Evolutionary conservation across 495 filamentous ascomycete species (phyloP).

Genomic region (Lophiostoma macrostomum): DNA sequence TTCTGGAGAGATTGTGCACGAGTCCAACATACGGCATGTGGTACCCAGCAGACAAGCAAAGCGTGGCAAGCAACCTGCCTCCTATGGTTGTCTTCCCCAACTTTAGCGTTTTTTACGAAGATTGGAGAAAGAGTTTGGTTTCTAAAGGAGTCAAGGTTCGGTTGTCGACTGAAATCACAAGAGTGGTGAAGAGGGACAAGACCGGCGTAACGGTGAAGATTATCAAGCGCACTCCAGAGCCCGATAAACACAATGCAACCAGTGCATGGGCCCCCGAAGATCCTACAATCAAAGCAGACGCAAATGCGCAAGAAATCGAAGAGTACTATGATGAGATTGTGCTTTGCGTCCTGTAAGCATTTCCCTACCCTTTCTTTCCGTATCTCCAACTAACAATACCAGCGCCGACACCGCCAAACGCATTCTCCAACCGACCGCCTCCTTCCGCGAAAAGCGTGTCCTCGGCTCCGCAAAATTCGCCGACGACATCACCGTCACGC

Average conservation of each 20-base stretch:
- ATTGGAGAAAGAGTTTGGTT: slow-evolving; percentile 62
- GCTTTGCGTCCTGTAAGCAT: slow-evolving; percentile 60
- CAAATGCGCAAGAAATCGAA: slow-evolving; percentile 41
- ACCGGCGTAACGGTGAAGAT: slow-evolving; percentile 54
- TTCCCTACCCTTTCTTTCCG: neutral
- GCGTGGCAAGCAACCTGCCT: slow-evolving; percentile 63
- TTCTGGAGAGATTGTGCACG: slow-evolving; percentile 73
- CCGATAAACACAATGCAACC: slow-evolving; percentile 40
- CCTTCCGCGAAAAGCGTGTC: slow-evolving; percentile 62
- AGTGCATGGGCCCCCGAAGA: slow-evolving; percentile 41
- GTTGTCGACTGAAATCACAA: slow-evolving; percentile 59
- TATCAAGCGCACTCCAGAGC: slow-evolving; percentile 39
- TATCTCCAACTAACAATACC: slow-evolving; percentile 5
- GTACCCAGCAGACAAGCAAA: slow-evolving; percentile 66
- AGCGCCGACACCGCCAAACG: slow-evolving; percentile 68
- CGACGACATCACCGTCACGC: slow-evolving; percentile 82
- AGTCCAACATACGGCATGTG: slow-evolving; percentile 74
- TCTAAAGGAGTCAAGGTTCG: slow-evolving; percentile 63
- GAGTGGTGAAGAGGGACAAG: slow-evolving; percentile 55
- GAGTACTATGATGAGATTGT: slow-evolving; percentile 68
- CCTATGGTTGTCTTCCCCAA: slow-evolving; percentile 80
- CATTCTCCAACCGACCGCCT: slow-evolving; percentile 60
- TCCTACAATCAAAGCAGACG: slow-evolving; percentile 41
- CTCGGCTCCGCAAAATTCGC: slow-evolving; percentile 74
- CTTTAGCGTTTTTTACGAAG: slow-evolving; percentile 65